Percentiles rank a stretch among this genome's conserved stretches.
Conservation (phyloP, 1,284 basidiomycete genomes). For the Phlebopus sp. region DNA sequence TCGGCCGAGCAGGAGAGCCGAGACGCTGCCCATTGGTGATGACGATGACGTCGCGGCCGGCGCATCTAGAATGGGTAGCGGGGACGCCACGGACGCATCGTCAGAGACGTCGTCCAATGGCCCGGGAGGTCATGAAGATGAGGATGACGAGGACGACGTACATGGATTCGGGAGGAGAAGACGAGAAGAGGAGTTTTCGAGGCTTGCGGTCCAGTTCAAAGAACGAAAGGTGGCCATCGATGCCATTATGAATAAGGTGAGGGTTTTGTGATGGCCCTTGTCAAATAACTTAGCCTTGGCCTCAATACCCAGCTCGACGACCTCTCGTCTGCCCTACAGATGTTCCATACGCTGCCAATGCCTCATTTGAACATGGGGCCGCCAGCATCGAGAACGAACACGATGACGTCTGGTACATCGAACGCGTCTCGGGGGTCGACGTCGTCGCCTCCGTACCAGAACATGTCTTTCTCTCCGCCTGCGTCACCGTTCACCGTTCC, state of each 20-base stretch:
- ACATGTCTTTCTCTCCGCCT: slow-evolving; percentile 11
- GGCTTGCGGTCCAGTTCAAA: slow-evolving; percentile 61
- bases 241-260: slow-evolving; percentile 69
- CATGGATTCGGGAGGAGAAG: slow-evolving; percentile 44
- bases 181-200: slow-evolving; percentile 64
- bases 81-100: slow-evolving; percentile 21
- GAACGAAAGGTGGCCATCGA: slow-evolving; percentile 64
- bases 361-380: slow-evolving; percentile 38
- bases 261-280: neutral
- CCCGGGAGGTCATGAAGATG: slow-evolving; percentile 42
- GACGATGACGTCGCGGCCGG: slow-evolving; percentile 23
- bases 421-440: slow-evolving; percentile 9
- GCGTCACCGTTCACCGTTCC: slow-evolving; percentile 11
- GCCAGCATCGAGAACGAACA: slow-evolving; percentile 28
- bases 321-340: slow-evolving; percentile 42
- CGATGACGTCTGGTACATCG: slow-evolving; percentile 22
- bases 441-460: slow-evolving; percentile 10
- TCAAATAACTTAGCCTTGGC: neutral
- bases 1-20: slow-evolving; percentile 13
- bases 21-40: slow-evolving; percentile 27
- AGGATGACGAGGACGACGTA: slow-evolving; percentile 39
- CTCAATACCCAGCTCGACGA: slow-evolving; percentile 42
- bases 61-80: neutral
- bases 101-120: slow-evolving; percentile 22
- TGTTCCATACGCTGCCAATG: slow-evolving; percentile 45